Base-by-base conservation (phyloP, 352 stramenopile species). In the Pythium oligandrum region DNA sequence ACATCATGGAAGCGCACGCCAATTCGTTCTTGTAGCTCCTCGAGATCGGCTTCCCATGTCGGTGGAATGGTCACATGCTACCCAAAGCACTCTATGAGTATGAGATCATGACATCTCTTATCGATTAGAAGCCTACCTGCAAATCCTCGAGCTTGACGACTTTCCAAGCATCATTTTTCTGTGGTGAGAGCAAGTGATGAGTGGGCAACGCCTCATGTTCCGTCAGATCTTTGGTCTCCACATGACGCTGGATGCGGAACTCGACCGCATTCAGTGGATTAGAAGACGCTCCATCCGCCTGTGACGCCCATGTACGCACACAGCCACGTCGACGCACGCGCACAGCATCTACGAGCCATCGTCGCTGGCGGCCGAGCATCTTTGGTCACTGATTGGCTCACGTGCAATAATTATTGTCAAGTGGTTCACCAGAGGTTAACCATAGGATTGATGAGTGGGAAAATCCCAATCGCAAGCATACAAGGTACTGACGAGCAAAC, bases 1-100 rank as follows among this genome's bases (percentile, higher is more conserved):
- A 71, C 35, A 50, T 94, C 68, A 26, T 68, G 62, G 52, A 94
- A 94, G 12, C 56, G 57, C 26, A 91, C 71, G 12, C 68, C 74
- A 44, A 90, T 82, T 5, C 68, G 73, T 26, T 68, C 32, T 50
- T 94, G 76, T 4, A 92, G 68, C 49, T 64, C 43, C 6, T 71
- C 40, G 6, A 94, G 64, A 31, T 66, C 61, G 12, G 35, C 47
- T 1, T 76, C 51, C 83, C 83, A 94, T 34, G 63, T 59, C 10
- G 65, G 59, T 6, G 83, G 83, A 1, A 61, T 47, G 0, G 59
- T 48, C 0, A 90, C 58, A 30, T 70, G 68, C 48, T 89, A 46
- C 31, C 38, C 7, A 12, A 42, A 12, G 38, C 38, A 42, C 12
- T 8, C 38, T 12, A 8, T 42, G 38, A 42, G 7, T 12, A 42